Evolutionary conservation across 2,329 filamentous ascomycete species (phyloP), one percentile per base, ranked within the genome.

Genomic region (Diplodia mutila): DNA sequence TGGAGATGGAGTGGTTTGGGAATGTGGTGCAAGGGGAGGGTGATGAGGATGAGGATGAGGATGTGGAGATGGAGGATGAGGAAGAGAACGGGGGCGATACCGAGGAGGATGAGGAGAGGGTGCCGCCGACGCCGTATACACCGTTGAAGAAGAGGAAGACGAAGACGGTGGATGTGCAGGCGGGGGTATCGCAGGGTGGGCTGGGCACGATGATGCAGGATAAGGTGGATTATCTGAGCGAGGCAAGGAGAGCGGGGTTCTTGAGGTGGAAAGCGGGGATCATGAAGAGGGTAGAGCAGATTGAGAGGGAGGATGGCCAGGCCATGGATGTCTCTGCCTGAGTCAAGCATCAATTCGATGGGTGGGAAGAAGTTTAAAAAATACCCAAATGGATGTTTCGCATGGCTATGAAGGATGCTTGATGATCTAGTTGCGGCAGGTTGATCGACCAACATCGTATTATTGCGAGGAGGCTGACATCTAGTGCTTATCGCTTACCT

Each of bases 161-260:
- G 67, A 66, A 49, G 16, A 72, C 68, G 9, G 18, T 72, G 16
- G 70, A 71, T 9, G 72, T 11, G 78, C 51, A 66, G 25, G 27
- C 66, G 2, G 37, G 23, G 65, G 2, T 70, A 69, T 25, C 70
- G 74, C 69, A 81, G 75, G 83, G 32, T 79, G 87, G 77, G 77
- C 69, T 84, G 18, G 82, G 82, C 1, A 91, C 89, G 2, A 93
- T 93, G 91, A 87, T 94, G 72, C 90, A 93, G 76, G 88, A 90
- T 70, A 85, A 86, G 55, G 89, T 91, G 73, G 90, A 93, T 73
- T 92, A 89, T 73, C 77, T 94, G 72, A 89, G 88, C 70, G 87
- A 89, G 59, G 81, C 84, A 69, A 87, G 87, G 71, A 83, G 84
- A 72, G 81, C 81, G 49, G 87, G 90, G 12, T 93, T 89, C 74